Evolutionary conservation across 2,329 filamentous ascomycete species (phyloP).

Genomic region (Fusarium napiforme): DNA sequence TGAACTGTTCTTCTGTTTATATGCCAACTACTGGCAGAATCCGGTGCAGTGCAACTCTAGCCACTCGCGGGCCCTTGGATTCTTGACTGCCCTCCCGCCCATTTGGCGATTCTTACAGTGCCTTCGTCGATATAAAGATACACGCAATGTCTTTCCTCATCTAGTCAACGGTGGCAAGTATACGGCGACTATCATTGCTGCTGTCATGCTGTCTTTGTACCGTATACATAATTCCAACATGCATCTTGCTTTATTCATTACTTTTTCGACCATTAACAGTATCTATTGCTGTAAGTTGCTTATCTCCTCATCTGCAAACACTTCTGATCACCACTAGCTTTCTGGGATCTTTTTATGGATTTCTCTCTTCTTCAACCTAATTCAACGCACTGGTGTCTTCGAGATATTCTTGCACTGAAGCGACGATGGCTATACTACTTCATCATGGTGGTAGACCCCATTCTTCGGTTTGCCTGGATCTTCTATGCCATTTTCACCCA

Average conservation of each 20-base stretch:
- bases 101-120: conserved; percentile 95
- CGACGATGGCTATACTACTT: conserved; percentile 84
- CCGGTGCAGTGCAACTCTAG: conserved; percentile 85
- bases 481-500: conserved; percentile 88
- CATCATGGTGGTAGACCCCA: conserved; percentile 84
- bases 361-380: conserved; percentile 89
- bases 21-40: conserved; percentile 79
- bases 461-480: conserved; percentile 93
- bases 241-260: conserved; percentile 78
- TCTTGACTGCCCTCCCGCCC: conserved; percentile 83
- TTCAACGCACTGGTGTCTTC: conserved; percentile 73
- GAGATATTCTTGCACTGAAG: conserved; percentile 84
- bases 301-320: not conserved
- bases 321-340: conserved; percentile 56
- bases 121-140: conserved; percentile 87
- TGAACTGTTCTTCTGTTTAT: conserved; percentile 94
- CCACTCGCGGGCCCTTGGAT: conserved; percentile 84
- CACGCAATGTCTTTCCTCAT: conserved; percentile 88
- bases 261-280: conserved; percentile 82
- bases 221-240: conserved; percentile 72
- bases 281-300: conserved; percentile 77
- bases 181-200: conserved; percentile 81
- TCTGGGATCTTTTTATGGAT: conserved; percentile 98
- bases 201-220: conserved; percentile 83
- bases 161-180: conserved; percentile 95